Base-by-base conservation (phyloP, 2,329 filamentous ascomycete genomes). In the Epichloe festucae region DNA sequence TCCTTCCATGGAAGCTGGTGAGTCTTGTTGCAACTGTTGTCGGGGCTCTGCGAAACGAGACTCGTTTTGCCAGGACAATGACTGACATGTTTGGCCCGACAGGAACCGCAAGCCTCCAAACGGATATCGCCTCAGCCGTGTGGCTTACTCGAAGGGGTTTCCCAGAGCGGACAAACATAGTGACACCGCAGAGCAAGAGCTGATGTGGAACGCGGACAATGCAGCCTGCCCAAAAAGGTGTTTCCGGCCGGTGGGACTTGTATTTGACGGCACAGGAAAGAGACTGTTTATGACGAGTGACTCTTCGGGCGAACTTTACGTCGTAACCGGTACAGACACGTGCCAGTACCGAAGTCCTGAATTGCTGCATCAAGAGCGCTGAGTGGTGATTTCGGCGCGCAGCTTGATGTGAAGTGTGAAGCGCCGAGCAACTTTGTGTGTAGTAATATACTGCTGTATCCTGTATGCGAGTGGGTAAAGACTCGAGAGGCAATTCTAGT, bases 1-100 rank as follows among this genome's bases (percentile, higher is more conserved):
- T 69, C 78, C 0, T 81, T 84, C 62, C 81, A 84, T 60, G 81
- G 81, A 11, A 81, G 75, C 62, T 84, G 81, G 63, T 63, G 43
- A 49, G 60, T 55, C 17, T 10, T 31, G 27, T 31, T 31, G 27
- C 8, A 10, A 3, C 3, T 31, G 19, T 31, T 31, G 7, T 10
- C 8, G 7, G 27, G 8, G 27, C 27, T 31, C 10, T 17, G 10
- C 10, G 42, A 14, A 45, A 41, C 1, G 8, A 41, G 40, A 31
- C 19, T 5, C 14, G 36, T 38, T 38, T n/a, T 38, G 11, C 15
- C 15, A 14, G 17, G n/a, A 39, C n/a, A 14, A 8, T 19, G 43
- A 46, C 51, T 52, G 46, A 49, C 38, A 21, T 4, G 17, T 17
- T 11, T 14, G 7, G 17, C 10, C 15, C 8, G 6, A 23, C n/a